These are phyloP conservation scores for Cryptosporidium sp. DNA, from an alignment of 169 alveolate species.

Conservation along the genomic window DNA sequence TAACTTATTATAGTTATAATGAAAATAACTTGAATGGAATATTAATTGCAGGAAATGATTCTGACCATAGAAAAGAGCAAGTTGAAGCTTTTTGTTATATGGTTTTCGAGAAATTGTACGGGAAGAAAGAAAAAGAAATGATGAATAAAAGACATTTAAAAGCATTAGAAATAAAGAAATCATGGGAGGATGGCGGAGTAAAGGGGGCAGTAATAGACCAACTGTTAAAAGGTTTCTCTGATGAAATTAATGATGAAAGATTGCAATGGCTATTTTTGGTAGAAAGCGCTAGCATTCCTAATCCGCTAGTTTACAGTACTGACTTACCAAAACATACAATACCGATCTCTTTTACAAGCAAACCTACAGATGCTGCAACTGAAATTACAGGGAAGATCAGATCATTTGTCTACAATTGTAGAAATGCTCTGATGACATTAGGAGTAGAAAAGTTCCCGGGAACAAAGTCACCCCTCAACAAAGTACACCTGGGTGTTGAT, in stretches of 20 bases:
- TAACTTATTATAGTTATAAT: slow-evolving; percentile 50
- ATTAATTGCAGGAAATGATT: slow-evolving; percentile 58
- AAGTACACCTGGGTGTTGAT: slow-evolving; percentile 59
- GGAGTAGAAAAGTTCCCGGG: slow-evolving; percentile 71
- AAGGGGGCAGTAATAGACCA: slow-evolving; percentile 41
- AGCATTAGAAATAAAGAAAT: slow-evolving; percentile 30
- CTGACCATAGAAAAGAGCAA: slow-evolving; percentile 60
- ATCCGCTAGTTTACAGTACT: slow-evolving; percentile 55
- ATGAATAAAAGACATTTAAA: slow-evolving; percentile 25
- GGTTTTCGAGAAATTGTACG: slow-evolving; percentile 52
- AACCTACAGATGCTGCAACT: slow-evolving; percentile 47
- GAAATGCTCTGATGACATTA: slow-evolving; percentile 61
- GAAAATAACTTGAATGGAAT: slow-evolving; percentile 53
- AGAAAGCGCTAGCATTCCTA: slow-evolving; percentile 61
- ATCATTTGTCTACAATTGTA: slow-evolving; percentile 55
- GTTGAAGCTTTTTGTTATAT: slow-evolving; percentile 70
- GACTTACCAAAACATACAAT: slow-evolving; percentile 57
- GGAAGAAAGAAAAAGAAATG: slow-evolving; percentile 31
- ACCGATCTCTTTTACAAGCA: slow-evolving; percentile 58
- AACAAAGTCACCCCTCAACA: slow-evolving; percentile 40
- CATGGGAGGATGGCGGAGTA: slow-evolving; percentile 72
- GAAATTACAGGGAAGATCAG: slow-evolving; percentile 66
- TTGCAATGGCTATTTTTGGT: slow-evolving; percentile 72
- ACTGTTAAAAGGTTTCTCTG: slow-evolving; percentile 40
- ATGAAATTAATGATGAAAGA: slow-evolving; percentile 70